Conservation (phyloP, 108 stramenopile genomes). For the Bacterosira constricta region DNA sequence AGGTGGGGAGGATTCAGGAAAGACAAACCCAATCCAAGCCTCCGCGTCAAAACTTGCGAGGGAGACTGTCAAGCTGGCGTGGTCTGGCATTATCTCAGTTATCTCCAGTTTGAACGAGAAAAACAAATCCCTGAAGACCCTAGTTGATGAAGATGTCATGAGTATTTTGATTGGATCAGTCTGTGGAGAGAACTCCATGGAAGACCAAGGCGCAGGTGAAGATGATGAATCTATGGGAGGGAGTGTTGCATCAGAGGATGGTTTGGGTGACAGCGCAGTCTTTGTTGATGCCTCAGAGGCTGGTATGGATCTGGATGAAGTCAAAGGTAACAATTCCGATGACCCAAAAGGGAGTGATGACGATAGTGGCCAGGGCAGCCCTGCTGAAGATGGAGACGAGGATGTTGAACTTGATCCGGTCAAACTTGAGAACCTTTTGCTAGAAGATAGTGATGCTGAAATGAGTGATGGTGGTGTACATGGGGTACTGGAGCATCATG, state of each 20-base stretch:
- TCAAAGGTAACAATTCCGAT: slow-evolving; percentile 33
- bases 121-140: background rate
- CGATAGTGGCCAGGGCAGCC: slow-evolving; percentile 1
- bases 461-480: slow-evolving; percentile 42
- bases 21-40: slow-evolving; percentile 49
- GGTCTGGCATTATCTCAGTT: slow-evolving; percentile 59
- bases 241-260: slow-evolving; percentile 45
- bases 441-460: slow-evolving; percentile 81
- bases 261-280: slow-evolving; percentile 43
- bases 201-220: slow-evolving; percentile 20
- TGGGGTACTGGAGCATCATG: slow-evolving; percentile 80
- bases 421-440: slow-evolving; percentile 69
- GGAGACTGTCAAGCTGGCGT: slow-evolving; percentile 71
- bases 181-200: slow-evolving; percentile 42
- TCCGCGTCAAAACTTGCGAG: slow-evolving; percentile 74
- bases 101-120: slow-evolving; percentile 11
- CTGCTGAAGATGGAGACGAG: slow-evolving; percentile 33
- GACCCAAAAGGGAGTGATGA: slow-evolving; percentile 11
- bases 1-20: slow-evolving; percentile 50
- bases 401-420: slow-evolving; percentile 70
- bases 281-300: slow-evolving; percentile 30
- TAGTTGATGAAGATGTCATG: slow-evolving; percentile 62
- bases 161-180: slow-evolving; percentile 61
- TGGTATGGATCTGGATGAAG: slow-evolving; percentile 45
- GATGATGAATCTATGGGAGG: slow-evolving; percentile 37